Evolutionary conservation across 176 grass and related monocot genomes (phyloP), one percentile per base, ranked within the genome.

Genomic region (Oryza coarctata): DNA sequence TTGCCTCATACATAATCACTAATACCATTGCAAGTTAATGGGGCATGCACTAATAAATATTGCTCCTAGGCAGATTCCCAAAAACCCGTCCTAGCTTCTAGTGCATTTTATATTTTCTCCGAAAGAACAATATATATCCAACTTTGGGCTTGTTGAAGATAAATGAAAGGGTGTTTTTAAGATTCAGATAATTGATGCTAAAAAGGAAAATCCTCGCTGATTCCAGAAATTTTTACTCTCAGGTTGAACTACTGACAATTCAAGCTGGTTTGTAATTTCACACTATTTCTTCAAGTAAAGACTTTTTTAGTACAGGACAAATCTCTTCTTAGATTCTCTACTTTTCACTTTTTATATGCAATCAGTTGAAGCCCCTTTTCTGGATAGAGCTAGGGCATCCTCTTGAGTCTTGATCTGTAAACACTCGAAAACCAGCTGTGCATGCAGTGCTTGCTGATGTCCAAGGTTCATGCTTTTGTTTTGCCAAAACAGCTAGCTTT

Each of bases 41-140:
- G 77, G 63, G 23, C 61, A 66, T 77, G 81, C 72, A 85, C 81
- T 88, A 63, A 65, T 82, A 39, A 76, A 70, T 79, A 69, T 81
- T 85, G 71, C 82, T 87, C 66, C 17, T 82, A 81, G 77, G 18
- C 68, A 78, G 89, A 85, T 91, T 77, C 82, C 81, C 77, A 80
- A 43, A 66, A 38, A 77, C 72, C 12, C 63, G 45, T 6, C 67
- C 81, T 91, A 84, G 13, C 81, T 78, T 68, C 66, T 88, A 78
- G 72, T 22, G 28, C 68, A 44, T 61, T 45, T 71, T 87, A 40
- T 65, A 50, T 2, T 12, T 79, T 67, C 9, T 44, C 7, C 1
- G 39, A 45, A 75, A 34, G 26, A 68, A 32, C 13, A 74, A 73
- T 25, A 68, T 2, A 55, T 49, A 32, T 17, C 40, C 38, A 52